These are phyloP conservation scores for Lentinula edodes DNA, from an alignment of 768 basidiomycete genomes.

Conservation along the genomic window DNA sequence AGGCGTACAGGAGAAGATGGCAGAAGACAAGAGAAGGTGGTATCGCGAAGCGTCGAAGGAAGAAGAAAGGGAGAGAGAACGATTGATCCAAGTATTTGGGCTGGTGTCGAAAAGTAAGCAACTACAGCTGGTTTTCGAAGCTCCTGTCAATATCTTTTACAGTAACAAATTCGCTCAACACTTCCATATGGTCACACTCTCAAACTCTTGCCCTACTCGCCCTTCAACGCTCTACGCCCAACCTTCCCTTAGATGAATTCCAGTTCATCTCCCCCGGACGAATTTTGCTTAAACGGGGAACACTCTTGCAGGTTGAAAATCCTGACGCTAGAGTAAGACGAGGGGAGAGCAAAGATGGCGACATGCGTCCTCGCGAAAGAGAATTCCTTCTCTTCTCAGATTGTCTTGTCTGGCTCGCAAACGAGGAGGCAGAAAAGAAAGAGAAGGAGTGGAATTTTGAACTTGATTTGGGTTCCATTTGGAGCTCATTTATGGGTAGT, in stretches of 20 bases:
- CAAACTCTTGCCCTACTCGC: conserved; percentile 72
- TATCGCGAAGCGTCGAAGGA: conserved; percentile 21
- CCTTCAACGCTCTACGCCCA: conserved; percentile 71
- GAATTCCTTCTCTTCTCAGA: conserved; percentile 84
- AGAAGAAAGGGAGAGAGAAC: conserved; percentile 62
- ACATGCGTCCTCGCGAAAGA: conserved; percentile 39
- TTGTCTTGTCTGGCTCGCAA: conserved; percentile 70
- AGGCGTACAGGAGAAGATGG: not conserved
- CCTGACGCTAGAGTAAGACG: not conserved
- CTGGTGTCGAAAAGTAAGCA: conserved; percentile 72
- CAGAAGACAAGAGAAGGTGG: not conserved
- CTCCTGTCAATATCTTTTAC: not conserved
- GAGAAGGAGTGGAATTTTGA: conserved; percentile 12
- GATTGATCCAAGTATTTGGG: conserved; percentile 51
- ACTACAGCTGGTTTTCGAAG: conserved; percentile 6
- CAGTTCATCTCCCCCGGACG: conserved; percentile 79
- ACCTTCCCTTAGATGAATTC: conserved; percentile 49
- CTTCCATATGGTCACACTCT: conserved; percentile 72
- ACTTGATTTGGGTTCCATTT: not conserved
- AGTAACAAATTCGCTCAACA: conserved; percentile 79
- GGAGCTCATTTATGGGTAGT: conserved; percentile 4
- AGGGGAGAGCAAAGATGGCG: not conserved
- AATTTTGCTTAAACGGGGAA: conserved; percentile 64
- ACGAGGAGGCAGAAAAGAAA: conserved; percentile 31
- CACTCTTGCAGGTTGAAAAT: not conserved